Evolutionary conservation across 2,329 filamentous ascomycete species (phyloP), one percentile per base, ranked within the genome.

Genomic region (Didymella pinodella): DNA sequence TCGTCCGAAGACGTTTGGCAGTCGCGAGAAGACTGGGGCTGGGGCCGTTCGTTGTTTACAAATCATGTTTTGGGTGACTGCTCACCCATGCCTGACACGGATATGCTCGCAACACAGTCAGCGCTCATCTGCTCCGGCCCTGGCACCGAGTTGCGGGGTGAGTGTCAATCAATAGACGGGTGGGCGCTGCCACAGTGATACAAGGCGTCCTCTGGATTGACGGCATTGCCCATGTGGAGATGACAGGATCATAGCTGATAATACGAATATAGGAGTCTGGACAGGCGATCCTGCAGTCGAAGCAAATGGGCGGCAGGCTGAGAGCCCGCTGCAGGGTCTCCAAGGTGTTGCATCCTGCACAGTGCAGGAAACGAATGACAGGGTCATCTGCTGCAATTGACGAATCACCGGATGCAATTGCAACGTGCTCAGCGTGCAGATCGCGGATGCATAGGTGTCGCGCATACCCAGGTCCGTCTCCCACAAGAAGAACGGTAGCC

Each of bases 291-390:
- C 61, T 67, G 63, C 61, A 64, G 61, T 59, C 52, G 54, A 49
- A 46, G 59, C 54, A 57, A 60, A 58, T 62, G 67, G 59, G 60
- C 58, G 60, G 64, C 64, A 67, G 65, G 62, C 57, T 59, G 59
- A 45, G 60, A 69, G 67, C 64, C 68, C 66, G 70, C 65, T 73
- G 73, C 73, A 76, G 73, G 73, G 72, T 65, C 70, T 65, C 59
- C 60, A 49, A 57, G 54, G 52, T 56, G 54, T 60, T 63, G 61
- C 62, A 65, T 48, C 64, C 47, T 63, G 65, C 62, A 66, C 55
- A 48, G 36, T 28, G 34, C n/a, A 8, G 31, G 46, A 41, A 41
- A 63, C 63, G 65, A 66, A 64, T 66, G 64, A 69, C 60, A 64
- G 65, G 66, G 66, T 69, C 64, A 66, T 64, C 61, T 71, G 63